phyloP scores from a whole-genome alignment of 2,329 filamentous ascomycete species.

The Aspergillus clavatus region DNA sequence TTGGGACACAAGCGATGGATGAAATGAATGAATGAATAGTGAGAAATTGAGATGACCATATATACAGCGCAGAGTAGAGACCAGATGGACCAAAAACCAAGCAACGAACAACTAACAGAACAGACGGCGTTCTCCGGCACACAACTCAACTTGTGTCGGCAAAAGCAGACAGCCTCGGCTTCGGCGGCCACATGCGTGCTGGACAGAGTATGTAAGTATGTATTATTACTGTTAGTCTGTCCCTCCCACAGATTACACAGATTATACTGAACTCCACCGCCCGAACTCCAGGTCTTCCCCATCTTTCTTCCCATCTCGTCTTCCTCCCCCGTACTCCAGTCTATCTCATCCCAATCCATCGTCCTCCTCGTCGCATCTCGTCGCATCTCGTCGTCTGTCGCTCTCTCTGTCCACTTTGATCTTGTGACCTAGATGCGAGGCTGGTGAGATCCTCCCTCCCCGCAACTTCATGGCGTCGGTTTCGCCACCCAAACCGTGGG shows the following conservation, averaged over 20 bases:
- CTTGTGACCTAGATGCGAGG: conserved; percentile 26
- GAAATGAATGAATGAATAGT: no score
- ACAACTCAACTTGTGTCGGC: conserved; percentile 8
- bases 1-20: no score
- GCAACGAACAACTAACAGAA: neutral
- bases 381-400: conserved; percentile 1
- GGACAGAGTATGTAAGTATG: no score
- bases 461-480: conserved; percentile 50
- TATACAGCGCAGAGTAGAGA: no score
- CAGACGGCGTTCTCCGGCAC: conserved; percentile 1
- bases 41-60: no score
- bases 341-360: conserved; percentile 1
- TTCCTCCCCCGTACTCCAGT: conserved; percentile 7
- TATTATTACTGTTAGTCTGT: no score
- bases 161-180: conserved; percentile 15
- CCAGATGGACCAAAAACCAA: no score
- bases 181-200: conserved; percentile 21
- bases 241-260: no score
- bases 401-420: conserved; percentile 6
- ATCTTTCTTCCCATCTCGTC: conserved; percentile 11
- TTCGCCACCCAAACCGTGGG: conserved; percentile 97
- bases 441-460: conserved; percentile 19
- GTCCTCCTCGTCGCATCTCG: neutral
- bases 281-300: conserved; percentile 7
- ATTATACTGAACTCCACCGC: no score